phyloP scores from a whole-genome alignment of 495 filamentous ascomycete genomes.

The Podospora fimiseda region DNA sequence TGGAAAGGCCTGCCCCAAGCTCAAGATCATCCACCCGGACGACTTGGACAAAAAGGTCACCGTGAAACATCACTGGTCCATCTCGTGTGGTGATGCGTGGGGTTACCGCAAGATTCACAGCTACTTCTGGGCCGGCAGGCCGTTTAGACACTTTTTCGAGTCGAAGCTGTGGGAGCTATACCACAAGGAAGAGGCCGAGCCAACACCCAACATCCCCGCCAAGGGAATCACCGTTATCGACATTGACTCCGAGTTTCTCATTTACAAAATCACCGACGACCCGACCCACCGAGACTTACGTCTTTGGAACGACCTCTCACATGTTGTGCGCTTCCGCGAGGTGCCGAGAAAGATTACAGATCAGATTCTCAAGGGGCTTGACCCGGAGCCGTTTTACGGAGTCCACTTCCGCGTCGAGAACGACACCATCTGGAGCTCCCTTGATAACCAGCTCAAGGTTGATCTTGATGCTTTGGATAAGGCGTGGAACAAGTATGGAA shows the following conservation, averaged over 20 bases:
- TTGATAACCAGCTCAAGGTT: background rate
- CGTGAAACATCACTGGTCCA: background rate
- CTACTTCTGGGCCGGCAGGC: background rate
- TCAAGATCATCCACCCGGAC: background rate
- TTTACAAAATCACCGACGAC: background rate
- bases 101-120: background rate
- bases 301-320: background rate
- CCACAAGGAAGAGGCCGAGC: background rate
- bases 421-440: background rate
- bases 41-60: background rate
- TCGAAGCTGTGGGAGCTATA: background rate
- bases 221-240: background rate
- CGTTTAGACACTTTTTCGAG: background rate
- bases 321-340: background rate
- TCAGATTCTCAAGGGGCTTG: background rate
- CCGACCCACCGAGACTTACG: background rate
- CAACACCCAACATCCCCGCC: background rate
- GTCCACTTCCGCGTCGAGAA: background rate
- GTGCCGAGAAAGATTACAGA: background rate
- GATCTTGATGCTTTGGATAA: background rate
- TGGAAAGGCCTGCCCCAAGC: background rate
- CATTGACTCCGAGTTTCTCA: background rate
- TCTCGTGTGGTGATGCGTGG: background rate
- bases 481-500: background rate
- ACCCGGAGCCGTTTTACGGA: background rate